A percentile compares a stretch with the other conserved stretches of the same genome.
phyloP scores from a whole-genome alignment of 148 eudicot genomes.

The Amaranthus palmeri region DNA sequence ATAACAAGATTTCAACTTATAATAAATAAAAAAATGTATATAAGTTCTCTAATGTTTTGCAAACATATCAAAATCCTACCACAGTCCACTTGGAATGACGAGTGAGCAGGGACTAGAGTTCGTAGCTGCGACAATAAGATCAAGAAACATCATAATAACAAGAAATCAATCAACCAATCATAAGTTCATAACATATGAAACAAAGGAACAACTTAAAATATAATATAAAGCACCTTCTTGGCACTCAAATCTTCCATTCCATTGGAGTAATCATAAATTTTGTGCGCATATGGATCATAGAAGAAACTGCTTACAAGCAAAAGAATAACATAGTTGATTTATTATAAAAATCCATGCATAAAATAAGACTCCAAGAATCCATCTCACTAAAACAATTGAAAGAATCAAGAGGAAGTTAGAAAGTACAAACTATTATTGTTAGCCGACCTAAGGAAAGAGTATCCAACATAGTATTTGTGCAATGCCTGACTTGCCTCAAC shows the following conservation, averaged over 20 bases:
- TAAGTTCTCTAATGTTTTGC: too few species aligned
- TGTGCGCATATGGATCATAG: slow-evolving; percentile 65
- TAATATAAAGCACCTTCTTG: slow-evolving; percentile 49
- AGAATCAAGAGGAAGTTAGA: too few species aligned
- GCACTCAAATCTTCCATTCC: slow-evolving; percentile 66
- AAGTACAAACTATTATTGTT: too few species aligned
- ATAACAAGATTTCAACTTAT: too few species aligned
- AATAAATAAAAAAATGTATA: too few species aligned
- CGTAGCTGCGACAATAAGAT: slow-evolving; percentile 55
- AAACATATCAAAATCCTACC: too few species aligned
- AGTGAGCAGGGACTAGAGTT: slow-evolving; percentile 70
- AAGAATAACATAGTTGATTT: slow-evolving; percentile 10
- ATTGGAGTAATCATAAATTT: slow-evolving; percentile 69
- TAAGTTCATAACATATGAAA: slow-evolving; percentile 1
- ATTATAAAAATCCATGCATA: slow-evolving; percentile 13
- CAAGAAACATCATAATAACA: slow-evolving; percentile 3
- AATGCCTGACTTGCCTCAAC: too few species aligned
- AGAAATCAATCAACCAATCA: neutral
- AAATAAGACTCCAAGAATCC: neutral
- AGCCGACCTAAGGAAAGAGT: too few species aligned
- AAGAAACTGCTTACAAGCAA: slow-evolving; percentile 54
- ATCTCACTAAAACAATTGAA: too few species aligned
- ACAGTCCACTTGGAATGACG: slow-evolving; percentile 76
- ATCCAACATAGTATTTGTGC: too few species aligned
- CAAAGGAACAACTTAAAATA: neutral